A percentile compares a stretch with the other conserved stretches of the same genome.
These are phyloP conservation scores for Scheffersomyces amazonensis DNA, from an alignment of 805 yeast species.

Conservation along the genomic window DNA sequence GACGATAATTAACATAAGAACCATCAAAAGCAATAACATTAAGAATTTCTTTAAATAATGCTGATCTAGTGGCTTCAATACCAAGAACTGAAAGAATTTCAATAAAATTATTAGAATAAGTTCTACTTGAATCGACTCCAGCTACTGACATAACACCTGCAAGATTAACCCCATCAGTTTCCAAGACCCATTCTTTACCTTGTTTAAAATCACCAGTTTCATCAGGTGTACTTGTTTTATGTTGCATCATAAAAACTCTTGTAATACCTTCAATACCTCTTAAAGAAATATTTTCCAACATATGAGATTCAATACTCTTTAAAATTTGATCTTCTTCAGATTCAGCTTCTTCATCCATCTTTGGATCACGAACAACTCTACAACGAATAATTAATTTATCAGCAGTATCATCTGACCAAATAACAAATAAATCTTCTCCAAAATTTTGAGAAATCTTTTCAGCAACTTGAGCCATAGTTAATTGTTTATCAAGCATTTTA, in stretches of 20 bases:
- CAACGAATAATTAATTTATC: slow-evolving; percentile 96
- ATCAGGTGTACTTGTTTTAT: slow-evolving; percentile 68
- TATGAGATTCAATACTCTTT: slow-evolving; percentile 91
- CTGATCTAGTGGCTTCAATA: slow-evolving; percentile 96
- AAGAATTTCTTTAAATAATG: slow-evolving; percentile 88
- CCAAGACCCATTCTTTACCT: slow-evolving; percentile 96
- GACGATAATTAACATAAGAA: slow-evolving; percentile 98
- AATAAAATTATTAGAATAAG: slow-evolving; percentile 94
- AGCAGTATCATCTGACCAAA: slow-evolving; percentile 99
- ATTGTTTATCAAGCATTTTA: slow-evolving; percentile 95
- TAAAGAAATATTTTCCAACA: slow-evolving; percentile 90
- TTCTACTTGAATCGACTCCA: slow-evolving; percentile 88
- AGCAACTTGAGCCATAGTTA: slow-evolving; percentile 98
- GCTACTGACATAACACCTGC: slow-evolving; percentile 93
- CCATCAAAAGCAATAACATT: slow-evolving; percentile 99
- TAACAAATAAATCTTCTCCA: slow-evolving; percentile 92
- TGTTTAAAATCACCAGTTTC: slow-evolving; percentile 83
- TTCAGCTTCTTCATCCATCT: slow-evolving; percentile 90
- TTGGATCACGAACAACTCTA: slow-evolving; percentile 96
- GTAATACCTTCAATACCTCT: slow-evolving; percentile 95
- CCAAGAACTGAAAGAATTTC: slow-evolving; percentile 94
- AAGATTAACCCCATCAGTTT: slow-evolving; percentile 96
- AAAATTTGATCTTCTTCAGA: slow-evolving; percentile 96
- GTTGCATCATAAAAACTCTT: slow-evolving; percentile 88
- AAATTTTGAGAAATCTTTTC: slow-evolving; percentile 90